A percentile compares a stretch with the other conserved stretches of the same genome.
Evolutionary conservation across 805 yeast genomes (phyloP).

Genomic region (Blastobotrys chiropterorum): DNA sequence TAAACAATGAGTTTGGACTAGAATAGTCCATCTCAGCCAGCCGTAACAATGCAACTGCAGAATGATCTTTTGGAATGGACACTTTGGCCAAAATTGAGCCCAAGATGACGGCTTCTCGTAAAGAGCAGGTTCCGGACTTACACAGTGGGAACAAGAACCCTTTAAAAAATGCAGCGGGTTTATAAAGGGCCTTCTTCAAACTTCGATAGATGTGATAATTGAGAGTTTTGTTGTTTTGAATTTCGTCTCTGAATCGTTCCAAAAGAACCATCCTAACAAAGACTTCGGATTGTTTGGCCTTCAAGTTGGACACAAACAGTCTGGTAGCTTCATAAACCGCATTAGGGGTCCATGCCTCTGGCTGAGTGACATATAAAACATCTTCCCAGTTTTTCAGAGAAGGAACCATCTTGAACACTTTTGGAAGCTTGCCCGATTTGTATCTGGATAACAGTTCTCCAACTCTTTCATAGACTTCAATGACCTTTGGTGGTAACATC

Average conservation of each 20-base stretch:
- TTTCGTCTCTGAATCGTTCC: constrained; percentile 36
- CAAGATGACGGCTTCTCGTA: constrained; percentile 91
- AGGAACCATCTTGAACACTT: constrained; percentile 91
- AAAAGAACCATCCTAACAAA: constrained; percentile 50
- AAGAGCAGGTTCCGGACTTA: constrained; percentile 62
- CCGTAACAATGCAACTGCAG: constrained; percentile 90
- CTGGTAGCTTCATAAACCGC: constrained; percentile 93
- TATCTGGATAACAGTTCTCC: constrained; percentile 82
- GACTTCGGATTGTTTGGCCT: constrained; percentile 81
- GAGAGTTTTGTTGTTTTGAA: constrained; percentile 43
- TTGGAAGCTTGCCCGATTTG: constrained; percentile 96
- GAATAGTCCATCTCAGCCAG: constrained; percentile 63
- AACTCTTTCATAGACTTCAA: constrained; percentile 87
- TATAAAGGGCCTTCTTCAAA: constrained; percentile 84
- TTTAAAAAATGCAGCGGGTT: constrained; percentile 96
- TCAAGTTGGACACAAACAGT: constrained; percentile 83
- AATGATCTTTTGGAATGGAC: constrained; percentile 90
- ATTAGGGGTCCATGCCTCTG: constrained; percentile 91
- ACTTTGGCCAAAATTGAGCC: constrained; percentile 86
- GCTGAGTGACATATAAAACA: constrained; percentile 84
- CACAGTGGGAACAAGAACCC: constrained; percentile 91
- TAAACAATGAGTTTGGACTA: constrained; percentile 87
- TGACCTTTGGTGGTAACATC: constrained; percentile 89
- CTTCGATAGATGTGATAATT: constrained; percentile 93
- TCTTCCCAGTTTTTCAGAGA: constrained; percentile 94